Percentiles rank a stretch among this genome's conserved stretches.
These are phyloP conservation scores for Malania oleifera DNA, from an alignment of 164 flowering plant species.

Conservation along the genomic window DNA sequence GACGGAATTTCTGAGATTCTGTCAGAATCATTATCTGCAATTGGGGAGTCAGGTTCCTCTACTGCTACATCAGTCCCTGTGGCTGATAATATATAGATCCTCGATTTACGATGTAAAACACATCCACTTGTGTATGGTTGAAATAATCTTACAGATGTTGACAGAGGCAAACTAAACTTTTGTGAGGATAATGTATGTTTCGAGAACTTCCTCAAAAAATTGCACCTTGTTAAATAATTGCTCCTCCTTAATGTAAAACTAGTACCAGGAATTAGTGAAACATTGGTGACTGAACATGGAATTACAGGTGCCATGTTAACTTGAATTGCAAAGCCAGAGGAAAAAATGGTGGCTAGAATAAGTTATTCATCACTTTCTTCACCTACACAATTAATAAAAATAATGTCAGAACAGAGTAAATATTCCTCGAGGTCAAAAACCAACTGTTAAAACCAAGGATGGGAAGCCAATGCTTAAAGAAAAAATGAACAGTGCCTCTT, in stretches of 20 bases:
- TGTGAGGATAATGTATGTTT: conserved; percentile 28
- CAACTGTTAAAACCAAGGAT: too few relatives aligned
- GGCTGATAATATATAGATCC: conserved; percentile 38
- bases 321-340: too few relatives aligned
- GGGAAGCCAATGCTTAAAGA: too few relatives aligned
- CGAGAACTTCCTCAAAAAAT: conserved; percentile 24
- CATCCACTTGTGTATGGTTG: conserved; percentile 28
- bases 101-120: conserved; percentile 20
- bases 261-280: conserved; percentile 43
- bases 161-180: conserved; percentile 33
- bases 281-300: conserved; percentile 53
- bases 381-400: too few relatives aligned
- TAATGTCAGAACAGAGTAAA: too few relatives aligned
- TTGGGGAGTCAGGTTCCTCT: conserved; percentile 53
- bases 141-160: conserved; percentile 42
- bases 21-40: conserved; percentile 29
- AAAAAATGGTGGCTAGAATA: too few relatives aligned
- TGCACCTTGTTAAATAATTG: conserved; percentile 30
- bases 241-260: conserved; percentile 39
- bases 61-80: conserved; percentile 67
- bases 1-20: conserved; percentile 30
- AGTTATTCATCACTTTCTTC: too few relatives aligned
- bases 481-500: too few relatives aligned
- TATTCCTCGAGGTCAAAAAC: too few relatives aligned
- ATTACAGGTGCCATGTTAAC: conserved; percentile 61